Conservation (phyloP, 495 filamentous ascomycete genomes). For the Apodospora peruviana region DNA sequence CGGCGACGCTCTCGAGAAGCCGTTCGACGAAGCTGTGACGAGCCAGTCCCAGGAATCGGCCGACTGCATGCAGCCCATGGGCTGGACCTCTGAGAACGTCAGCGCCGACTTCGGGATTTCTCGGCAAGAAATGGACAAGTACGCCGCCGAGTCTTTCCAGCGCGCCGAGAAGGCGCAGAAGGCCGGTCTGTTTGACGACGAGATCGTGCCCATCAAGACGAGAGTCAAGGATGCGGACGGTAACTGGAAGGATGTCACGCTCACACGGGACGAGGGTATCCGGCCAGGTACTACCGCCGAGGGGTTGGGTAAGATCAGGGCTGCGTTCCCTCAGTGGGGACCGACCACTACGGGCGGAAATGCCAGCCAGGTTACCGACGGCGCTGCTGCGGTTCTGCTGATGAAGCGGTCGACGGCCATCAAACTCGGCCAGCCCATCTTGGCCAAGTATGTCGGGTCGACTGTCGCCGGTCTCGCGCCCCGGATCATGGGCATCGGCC, state of each 20-base stretch:
- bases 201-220: conserved; percentile 83
- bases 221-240: conserved; percentile 80
- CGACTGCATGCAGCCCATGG: conserved; percentile 94
- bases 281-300: conserved; percentile 86
- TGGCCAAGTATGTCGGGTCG: conserved; percentile 90
- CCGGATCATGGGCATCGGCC: conserved; percentile 95
- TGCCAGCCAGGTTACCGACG: conserved; percentile 91
- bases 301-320: conserved; percentile 73
- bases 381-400: conserved; percentile 82
- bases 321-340: conserved; percentile 87
- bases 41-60: conserved; percentile 64
- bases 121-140: conserved; percentile 75
- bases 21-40: conserved; percentile 75
- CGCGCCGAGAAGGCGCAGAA: conserved; percentile 89
- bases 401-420: conserved; percentile 92
- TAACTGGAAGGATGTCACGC: conserved; percentile 65
- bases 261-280: conserved; percentile 83
- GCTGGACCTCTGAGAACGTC: conserved; percentile 97
- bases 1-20: conserved; percentile 58
- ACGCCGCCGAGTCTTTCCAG: conserved; percentile 78
- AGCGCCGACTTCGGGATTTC: conserved; percentile 80
- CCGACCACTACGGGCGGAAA: conserved; percentile 91
- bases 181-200: conserved; percentile 88
- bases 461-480: conserved; percentile 87
- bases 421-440: conserved; percentile 81